Conservation (phyloP, 306 rosid genomes). For the Pachyrhizus erosus region DNA sequence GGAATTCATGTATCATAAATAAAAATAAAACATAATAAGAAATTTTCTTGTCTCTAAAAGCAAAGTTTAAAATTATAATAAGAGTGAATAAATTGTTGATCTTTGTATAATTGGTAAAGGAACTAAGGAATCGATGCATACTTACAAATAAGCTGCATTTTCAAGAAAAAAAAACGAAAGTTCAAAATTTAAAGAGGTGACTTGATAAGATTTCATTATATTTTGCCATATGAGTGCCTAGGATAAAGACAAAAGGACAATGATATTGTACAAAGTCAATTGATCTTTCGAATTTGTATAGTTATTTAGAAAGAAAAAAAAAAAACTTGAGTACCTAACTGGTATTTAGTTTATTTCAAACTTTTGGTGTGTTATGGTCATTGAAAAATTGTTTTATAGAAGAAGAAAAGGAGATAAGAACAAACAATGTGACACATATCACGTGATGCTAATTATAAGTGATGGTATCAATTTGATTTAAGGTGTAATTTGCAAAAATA, state of each 20-base stretch:
- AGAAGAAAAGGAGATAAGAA: neutral
- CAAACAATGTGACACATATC: neutral
- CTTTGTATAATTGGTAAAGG: neutral
- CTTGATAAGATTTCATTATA: neutral
- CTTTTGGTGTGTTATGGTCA: neutral
- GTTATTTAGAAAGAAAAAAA: neutral
- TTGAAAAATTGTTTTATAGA: neutral
- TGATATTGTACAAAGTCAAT: neutral
- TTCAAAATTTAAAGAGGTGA: neutral
- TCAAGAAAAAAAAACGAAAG: neutral
- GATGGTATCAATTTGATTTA: neutral
- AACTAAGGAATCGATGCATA: neutral
- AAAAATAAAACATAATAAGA: too few species aligned
- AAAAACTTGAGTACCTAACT: neutral
- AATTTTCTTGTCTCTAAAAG: neutral
- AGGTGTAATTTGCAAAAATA: neutral
- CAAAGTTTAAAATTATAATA: neutral
- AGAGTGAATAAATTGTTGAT: neutral
- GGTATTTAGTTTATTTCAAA: neutral
- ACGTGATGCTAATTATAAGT: conserved; percentile 13
- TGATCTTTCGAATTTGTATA: neutral
- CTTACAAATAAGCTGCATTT: neutral
- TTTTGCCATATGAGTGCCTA: neutral
- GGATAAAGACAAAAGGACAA: neutral
- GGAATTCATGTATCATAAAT: too few species aligned